These are phyloP conservation scores for Xylariaceae sp. DNA, from an alignment of 2,329 filamentous ascomycete species.

Conservation along the genomic window DNA sequence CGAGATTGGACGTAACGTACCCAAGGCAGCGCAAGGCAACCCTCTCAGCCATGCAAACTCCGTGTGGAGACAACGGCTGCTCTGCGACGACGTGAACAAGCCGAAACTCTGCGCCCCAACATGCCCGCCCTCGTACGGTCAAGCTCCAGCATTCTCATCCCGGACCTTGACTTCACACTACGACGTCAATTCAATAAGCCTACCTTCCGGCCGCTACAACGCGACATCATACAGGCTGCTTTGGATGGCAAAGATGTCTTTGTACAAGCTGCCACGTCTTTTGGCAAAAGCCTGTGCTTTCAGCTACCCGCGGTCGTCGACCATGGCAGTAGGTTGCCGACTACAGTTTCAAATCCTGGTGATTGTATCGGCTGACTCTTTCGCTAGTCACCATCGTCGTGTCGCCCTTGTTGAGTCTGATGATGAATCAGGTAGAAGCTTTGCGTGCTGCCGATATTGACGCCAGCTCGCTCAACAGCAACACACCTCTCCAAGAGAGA, in stretches of 20 bases:
- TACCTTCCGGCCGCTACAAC: constrained; percentile 66
- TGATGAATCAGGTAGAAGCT: constrained; percentile 92
- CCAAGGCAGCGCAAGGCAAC: too few species aligned
- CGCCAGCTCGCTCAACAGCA: constrained; percentile 84
- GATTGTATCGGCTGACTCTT: constrained; percentile 6
- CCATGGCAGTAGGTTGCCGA: constrained; percentile 65
- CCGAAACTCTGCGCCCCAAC: constrained; percentile 3
- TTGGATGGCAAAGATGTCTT: constrained; percentile 86
- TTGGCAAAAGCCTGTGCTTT: constrained; percentile 91
- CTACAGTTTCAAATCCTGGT: background rate
- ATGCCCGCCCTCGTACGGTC: constrained; percentile 28
- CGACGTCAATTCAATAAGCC: constrained; percentile 61
- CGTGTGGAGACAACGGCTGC: background rate
- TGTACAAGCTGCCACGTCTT: constrained; percentile 83
- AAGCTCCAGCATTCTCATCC: constrained; percentile 24
- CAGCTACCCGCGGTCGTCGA: constrained; percentile 87
- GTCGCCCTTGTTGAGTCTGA: constrained; percentile 82
- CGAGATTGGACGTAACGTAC: too few species aligned
- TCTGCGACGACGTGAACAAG: background rate
- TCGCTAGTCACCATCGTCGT: constrained; percentile 59
- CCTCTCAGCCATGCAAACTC: too few species aligned
- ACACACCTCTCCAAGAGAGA: constrained; percentile 62
- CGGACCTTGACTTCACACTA: constrained; percentile 61
- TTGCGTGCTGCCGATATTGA: constrained; percentile 69
- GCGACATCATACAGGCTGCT: constrained; percentile 80